Conservation (phyloP, 2,329 filamentous ascomycete genomes). For the Colletotrichum sp. region DNA sequence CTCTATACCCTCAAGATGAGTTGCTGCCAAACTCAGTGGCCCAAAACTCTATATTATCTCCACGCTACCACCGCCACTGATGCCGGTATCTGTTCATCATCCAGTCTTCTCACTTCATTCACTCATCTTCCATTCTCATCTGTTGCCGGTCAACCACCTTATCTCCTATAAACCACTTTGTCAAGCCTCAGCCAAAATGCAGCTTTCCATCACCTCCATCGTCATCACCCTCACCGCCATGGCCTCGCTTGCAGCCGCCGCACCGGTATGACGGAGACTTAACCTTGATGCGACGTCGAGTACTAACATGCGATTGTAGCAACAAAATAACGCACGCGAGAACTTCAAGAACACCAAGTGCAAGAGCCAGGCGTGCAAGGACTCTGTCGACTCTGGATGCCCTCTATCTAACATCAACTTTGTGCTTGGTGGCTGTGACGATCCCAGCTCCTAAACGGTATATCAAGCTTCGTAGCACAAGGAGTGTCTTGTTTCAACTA, state of each 20-base stretch:
- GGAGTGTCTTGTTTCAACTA: not conserved
- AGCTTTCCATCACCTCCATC: not conserved
- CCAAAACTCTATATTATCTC: not conserved
- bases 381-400: not conserved
- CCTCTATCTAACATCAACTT: not conserved
- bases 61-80: not conserved
- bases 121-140: not conserved
- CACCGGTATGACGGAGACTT: not conserved
- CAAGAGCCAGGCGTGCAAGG: slow-evolving; percentile 4
- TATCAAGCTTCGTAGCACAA: not conserved
- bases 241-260: not conserved
- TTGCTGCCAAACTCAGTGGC: fast-evolving
- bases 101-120: not conserved
- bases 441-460: not conserved
- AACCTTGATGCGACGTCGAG: not conserved
- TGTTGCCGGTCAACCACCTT: not conserved
- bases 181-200: not conserved
- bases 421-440: not conserved
- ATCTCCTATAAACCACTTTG: not conserved
- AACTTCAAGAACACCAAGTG: slow-evolving; percentile 1
- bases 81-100: not conserved
- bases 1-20: not conserved
- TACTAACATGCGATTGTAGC: not conserved
- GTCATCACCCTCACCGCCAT: not conserved
- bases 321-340: not conserved